phyloP scores from a whole-genome alignment of 306 rosid genomes.

The Crataegus laevigata region DNA sequence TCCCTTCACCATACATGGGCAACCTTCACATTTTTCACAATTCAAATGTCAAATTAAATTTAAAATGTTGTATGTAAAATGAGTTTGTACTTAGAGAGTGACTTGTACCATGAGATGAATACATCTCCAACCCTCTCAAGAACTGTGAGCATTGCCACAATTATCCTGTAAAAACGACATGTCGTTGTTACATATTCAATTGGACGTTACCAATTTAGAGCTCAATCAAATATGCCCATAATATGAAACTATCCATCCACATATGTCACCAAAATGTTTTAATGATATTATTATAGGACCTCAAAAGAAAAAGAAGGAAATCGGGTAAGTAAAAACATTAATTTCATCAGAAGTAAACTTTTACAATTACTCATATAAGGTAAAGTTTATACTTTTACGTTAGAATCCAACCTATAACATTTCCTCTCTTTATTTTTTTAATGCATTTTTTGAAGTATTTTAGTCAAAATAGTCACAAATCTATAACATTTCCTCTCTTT shows the following conservation, averaged over 20 bases:
- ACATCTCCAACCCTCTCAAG: conserved; percentile 61
- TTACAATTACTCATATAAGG: too few relatives aligned
- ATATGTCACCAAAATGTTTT: neutral
- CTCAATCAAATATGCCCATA: neutral
- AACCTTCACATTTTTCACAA: conserved; percentile 39
- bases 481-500: too few relatives aligned
- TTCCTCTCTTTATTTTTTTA: too few relatives aligned
- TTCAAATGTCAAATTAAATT: neutral
- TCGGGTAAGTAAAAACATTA: neutral
- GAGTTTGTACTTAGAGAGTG: neutral
- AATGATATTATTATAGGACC: neutral
- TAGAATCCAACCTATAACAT: too few relatives aligned
- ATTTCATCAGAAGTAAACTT: too few relatives aligned
- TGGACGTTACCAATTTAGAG: neutral
- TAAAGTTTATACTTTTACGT: too few relatives aligned
- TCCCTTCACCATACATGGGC: conserved; percentile 84
- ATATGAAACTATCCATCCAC: neutral
- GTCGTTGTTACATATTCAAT: neutral
- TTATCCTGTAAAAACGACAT: conserved; percentile 48
- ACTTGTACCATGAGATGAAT: conserved; percentile 59
- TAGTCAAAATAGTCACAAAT: too few relatives aligned
- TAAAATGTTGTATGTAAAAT: too few relatives aligned
- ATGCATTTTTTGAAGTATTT: too few relatives aligned
- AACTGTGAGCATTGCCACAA: conserved; percentile 64
- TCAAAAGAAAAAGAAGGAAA: neutral